Evolutionary conservation across 2,329 filamentous ascomycete species (phyloP).

Genomic region (Calonectria montana): DNA sequence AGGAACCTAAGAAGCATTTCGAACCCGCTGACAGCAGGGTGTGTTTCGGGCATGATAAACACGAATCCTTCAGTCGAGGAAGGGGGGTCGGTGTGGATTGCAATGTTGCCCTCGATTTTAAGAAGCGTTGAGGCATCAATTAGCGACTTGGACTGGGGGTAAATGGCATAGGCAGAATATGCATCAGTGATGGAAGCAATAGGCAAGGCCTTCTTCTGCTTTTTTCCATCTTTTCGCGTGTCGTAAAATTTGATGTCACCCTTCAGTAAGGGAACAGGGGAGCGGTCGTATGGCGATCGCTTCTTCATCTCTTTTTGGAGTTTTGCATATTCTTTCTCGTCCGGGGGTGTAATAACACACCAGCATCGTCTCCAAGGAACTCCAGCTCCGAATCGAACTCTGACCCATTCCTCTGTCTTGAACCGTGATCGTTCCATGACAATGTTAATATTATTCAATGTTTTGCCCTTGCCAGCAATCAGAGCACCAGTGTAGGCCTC

Average conservation of each 20-base stretch:
- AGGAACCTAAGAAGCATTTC: slow-evolving; percentile 95
- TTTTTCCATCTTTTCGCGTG: slow-evolving; percentile 77
- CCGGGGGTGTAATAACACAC: slow-evolving; percentile 92
- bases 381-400: slow-evolving; percentile 94
- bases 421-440: slow-evolving; percentile 87
- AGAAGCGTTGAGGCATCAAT: slow-evolving; percentile 95
- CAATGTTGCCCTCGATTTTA: slow-evolving; percentile 92
- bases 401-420: slow-evolving; percentile 90
- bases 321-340: slow-evolving; percentile 91
- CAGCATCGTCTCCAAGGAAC: slow-evolving; percentile 97
- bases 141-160: slow-evolving; percentile 91
- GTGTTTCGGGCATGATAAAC: slow-evolving; percentile 96
- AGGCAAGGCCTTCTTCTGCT: slow-evolving; percentile 89
- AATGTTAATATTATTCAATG: slow-evolving; percentile 86
- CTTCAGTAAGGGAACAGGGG: slow-evolving; percentile 74
- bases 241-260: slow-evolving; percentile 97
- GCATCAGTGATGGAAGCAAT: slow-evolving; percentile 93
- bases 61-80: slow-evolving; percentile 91
- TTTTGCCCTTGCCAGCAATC: slow-evolving; percentile 93
- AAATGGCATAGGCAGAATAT: slow-evolving; percentile 94
- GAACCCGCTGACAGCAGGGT: slow-evolving; percentile 91
- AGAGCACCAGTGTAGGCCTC: slow-evolving; percentile 97
- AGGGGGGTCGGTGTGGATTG: slow-evolving; percentile 83
- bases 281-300: slow-evolving; percentile 84
- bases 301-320: slow-evolving; percentile 85